Evolutionary conservation across 2,329 filamentous ascomycete species (phyloP).

Genomic region (Aspergillus piperis): DNA sequence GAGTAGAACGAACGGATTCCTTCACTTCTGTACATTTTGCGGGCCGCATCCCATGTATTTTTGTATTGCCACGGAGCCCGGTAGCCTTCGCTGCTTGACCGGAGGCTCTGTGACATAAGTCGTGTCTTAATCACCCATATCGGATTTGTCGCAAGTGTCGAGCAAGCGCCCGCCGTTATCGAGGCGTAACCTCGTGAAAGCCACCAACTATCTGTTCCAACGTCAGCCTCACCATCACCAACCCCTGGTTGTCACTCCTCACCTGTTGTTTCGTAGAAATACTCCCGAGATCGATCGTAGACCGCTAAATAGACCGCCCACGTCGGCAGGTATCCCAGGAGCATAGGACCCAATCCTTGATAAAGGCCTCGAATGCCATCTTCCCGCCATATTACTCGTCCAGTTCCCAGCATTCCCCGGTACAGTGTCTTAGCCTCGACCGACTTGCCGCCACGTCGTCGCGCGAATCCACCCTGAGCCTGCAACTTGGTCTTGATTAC

Average conservation of each 20-base stretch:
- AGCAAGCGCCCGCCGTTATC: constrained; percentile 85
- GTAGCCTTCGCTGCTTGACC: constrained; percentile 54
- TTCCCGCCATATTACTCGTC: constrained; percentile 78
- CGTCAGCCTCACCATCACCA: not conserved
- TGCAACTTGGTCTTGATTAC: constrained; percentile 99
- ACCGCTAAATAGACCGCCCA: constrained; percentile 99
- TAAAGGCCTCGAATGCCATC: constrained; percentile 92
- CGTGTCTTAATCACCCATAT: constrained; percentile 99
- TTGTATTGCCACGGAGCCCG: constrained; percentile 78
- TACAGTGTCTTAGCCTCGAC: constrained; percentile 64
- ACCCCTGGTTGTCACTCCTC: constrained; percentile 27
- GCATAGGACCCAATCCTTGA: constrained; percentile 87
- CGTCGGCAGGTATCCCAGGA: constrained; percentile 92
- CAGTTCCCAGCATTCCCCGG: constrained; percentile 83
- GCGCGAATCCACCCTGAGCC: constrained; percentile 80
- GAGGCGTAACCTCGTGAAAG: constrained; percentile 85
- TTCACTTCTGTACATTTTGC: constrained; percentile 93
- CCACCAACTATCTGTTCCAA: constrained; percentile 67
- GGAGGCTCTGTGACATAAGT: constrained; percentile 84
- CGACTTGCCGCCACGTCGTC: constrained; percentile 42
- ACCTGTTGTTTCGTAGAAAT: constrained; percentile 69
- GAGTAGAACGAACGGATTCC: constrained; percentile 92
- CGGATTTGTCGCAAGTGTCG: constrained; percentile 91
- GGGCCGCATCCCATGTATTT: constrained; percentile 85
- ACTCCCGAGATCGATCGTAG: constrained; percentile 84